These are phyloP conservation scores for Rhizophagus prolifer DNA, from an alignment of 192 early-diverging fungal genomes.

Conservation along the genomic window DNA sequence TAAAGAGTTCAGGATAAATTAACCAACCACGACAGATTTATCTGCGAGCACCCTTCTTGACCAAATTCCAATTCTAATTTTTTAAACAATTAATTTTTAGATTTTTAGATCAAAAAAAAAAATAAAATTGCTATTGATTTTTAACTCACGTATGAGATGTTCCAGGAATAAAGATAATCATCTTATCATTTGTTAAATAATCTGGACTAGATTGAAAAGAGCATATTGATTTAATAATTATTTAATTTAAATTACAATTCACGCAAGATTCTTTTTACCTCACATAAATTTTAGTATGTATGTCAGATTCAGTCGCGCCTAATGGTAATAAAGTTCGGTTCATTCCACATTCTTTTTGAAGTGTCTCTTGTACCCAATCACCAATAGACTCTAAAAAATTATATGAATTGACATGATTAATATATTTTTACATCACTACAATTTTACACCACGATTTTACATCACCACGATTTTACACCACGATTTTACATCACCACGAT, in stretches of 20 bases:
- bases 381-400: background rate
- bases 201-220: conserved; percentile 14
- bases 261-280: background rate
- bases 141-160: conserved; percentile 11
- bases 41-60: conserved; percentile 15
- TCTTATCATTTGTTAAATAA: conserved; percentile 21
- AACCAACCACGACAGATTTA: background rate
- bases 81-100: background rate
- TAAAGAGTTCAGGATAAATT: background rate
- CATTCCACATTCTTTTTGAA: background rate
- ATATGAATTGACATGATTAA: too few relatives aligned
- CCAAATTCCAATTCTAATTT: conserved; percentile 17
- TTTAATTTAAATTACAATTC: background rate
- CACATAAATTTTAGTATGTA: conserved; percentile 23
- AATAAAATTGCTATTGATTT: background rate
- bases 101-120: background rate
- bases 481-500: too few relatives aligned
- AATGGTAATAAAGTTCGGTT: conserved; percentile 6
- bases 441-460: too few relatives aligned
- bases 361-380: background rate
- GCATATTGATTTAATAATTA: background rate
- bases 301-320: background rate
- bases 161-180: conserved; percentile 29
- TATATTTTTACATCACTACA: too few relatives aligned
- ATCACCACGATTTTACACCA: too few relatives aligned